These are phyloP conservation scores for Penicillium dipodomyicola DNA, from an alignment of 495 filamentous ascomycete species.

Conservation along the genomic window DNA sequence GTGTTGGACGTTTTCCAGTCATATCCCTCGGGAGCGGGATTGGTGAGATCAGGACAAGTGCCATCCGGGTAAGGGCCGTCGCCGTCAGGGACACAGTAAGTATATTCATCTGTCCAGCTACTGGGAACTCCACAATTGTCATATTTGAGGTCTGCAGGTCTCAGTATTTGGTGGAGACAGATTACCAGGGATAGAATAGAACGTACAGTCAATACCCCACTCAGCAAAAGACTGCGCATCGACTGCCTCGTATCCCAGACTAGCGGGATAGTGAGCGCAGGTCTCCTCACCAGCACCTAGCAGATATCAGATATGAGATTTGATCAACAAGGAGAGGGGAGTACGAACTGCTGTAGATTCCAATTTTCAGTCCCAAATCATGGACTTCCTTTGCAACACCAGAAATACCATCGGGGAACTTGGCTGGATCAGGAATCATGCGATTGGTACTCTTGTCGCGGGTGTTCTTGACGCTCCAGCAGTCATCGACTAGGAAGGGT, in stretches of 20 bases:
- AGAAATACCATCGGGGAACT: conserved; percentile 64
- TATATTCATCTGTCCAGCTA: conserved; percentile 44
- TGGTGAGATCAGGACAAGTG: conserved; percentile 36
- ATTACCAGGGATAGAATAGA: background rate
- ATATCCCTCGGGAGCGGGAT: conserved; percentile 48
- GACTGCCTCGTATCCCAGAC: conserved; percentile 57
- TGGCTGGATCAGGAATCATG: conserved; percentile 53
- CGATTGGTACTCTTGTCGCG: conserved; percentile 47
- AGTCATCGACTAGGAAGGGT: conserved; percentile 49
- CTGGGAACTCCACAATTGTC: conserved; percentile 62
- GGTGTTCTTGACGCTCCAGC: conserved; percentile 56
- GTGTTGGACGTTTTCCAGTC: conserved; percentile 54
- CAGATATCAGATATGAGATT: background rate
- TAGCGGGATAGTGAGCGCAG: conserved; percentile 62
- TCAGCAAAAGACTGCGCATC: conserved; percentile 61
- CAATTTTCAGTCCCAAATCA: conserved; percentile 58
- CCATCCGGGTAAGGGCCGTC: conserved; percentile 34
- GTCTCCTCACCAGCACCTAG: conserved; percentile 58
- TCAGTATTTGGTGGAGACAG: background rate
- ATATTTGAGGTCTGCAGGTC: conserved; percentile 58
- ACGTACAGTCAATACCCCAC: conserved; percentile 64
- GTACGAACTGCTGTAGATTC: conserved; percentile 57
- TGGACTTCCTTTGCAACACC: conserved; percentile 58
- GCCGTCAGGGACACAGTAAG: conserved; percentile 35
- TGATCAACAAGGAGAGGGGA: background rate